Evolutionary conservation across 495 filamentous ascomycete genomes (phyloP).

Genomic region (Clavariopsis aquatica): DNA sequence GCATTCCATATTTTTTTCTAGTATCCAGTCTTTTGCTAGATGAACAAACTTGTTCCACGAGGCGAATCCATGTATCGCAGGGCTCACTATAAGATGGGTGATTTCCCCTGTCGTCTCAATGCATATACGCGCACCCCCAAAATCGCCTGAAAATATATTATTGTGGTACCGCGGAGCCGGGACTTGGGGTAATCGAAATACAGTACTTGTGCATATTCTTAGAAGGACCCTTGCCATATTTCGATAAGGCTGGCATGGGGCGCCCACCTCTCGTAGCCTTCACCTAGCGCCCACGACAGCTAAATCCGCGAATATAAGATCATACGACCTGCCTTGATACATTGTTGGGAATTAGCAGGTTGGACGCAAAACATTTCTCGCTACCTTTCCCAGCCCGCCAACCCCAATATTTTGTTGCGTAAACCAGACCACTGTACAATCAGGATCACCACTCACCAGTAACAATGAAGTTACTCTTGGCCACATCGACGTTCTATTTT

Average conservation of each 20-base stretch:
- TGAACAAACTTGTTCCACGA: not conserved
- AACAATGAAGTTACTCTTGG: not conserved
- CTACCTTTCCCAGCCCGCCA: no score
- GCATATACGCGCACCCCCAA: not conserved
- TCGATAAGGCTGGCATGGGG: not conserved
- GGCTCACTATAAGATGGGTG: not conserved
- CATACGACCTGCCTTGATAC: no score
- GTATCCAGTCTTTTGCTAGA: not conserved
- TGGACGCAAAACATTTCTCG: no score
- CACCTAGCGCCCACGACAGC: not conserved
- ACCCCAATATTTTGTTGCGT: no score
- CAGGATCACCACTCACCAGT: no score
- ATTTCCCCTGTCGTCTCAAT: not conserved
- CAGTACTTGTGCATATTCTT: no score
- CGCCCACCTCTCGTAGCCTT: not conserved
- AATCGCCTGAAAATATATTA: not conserved
- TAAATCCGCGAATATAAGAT: no score
- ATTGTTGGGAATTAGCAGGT: no score
- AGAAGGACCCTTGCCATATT: no score
- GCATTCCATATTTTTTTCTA: not conserved
- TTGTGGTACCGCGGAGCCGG: not conserved
- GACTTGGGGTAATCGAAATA: not conserved
- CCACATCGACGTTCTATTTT: not conserved
- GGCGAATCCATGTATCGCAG: not conserved
- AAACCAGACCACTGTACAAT: no score